Base-by-base conservation (phyloP, 495 filamentous ascomycete genomes). In the Penicillium malachiteum region DNA sequence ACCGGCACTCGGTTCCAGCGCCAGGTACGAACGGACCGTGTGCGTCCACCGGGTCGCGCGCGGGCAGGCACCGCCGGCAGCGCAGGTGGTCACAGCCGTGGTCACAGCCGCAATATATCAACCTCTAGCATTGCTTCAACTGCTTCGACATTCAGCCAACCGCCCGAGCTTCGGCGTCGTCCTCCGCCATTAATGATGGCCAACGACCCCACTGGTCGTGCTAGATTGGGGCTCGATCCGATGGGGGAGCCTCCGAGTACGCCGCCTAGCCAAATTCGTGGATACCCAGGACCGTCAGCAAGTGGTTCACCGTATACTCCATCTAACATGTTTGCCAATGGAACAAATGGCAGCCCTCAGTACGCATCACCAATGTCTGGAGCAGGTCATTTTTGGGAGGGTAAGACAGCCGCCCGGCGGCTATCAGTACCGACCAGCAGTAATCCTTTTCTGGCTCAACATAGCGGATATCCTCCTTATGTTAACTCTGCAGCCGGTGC, bases 1-100 rank as follows among this genome's bases (percentile, higher is more conserved):
- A 96, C 92, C 5, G 91, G 93, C 14, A 95, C 92, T 26, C 78
- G 93, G 18, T 97, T 96, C 66, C 93, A 97, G 67, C 82, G 95
- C 58, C 95, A 97, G 73, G 90, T 96, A 48, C 83, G 93, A 52
- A 96, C 92, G 5, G 86, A 89, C 50, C 77, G 85, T n/a, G 82
- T 96, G 33, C 83, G 92, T 37, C 88, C 89, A 34, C 85, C 80
- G 31, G 82, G 81, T 44, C 80, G 92, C 46, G 84, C 89, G 14
- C 80, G 92, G 49, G 87, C 91, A 30, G 83, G 87, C 9, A 96
- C 92, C 5, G 81, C 78, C 18, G 71, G 88, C 33, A 87, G 83
- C 72, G 66, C 87, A 70, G 83, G 83, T 8, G 79, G 84, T 11
- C 85, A 84, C 50, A 82, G 77, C 48, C 79, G 91, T 39, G 90